A percentile compares a stretch with the other conserved stretches of the same genome.
These are phyloP conservation scores for Debaryomyces maramus DNA, from an alignment of 805 yeast species.

Conservation along the genomic window DNA sequence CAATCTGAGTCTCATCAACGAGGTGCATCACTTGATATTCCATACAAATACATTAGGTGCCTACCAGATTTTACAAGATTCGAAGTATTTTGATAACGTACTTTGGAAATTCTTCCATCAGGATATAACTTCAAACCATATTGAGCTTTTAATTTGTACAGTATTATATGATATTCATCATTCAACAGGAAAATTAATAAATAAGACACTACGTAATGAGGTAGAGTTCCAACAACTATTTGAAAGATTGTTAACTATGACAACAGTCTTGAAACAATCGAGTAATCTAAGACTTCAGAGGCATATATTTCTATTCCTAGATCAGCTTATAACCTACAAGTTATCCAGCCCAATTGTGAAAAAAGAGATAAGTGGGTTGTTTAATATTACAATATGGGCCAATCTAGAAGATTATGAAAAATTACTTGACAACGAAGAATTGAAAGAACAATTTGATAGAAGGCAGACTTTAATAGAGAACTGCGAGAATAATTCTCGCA, in stretches of 20 bases:
- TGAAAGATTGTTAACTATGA: conserved; percentile 25
- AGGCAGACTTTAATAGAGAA: neutral
- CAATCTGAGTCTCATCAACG: conserved; percentile 13
- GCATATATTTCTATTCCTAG: conserved; percentile 14
- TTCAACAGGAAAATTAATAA: conserved; percentile 9
- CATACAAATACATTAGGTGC: conserved; percentile 2
- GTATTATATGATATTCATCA: conserved; percentile 13
- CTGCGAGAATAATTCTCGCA: neutral
- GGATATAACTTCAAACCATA: conserved; percentile 41
- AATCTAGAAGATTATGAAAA: conserved; percentile 11
- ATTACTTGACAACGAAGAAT: neutral
- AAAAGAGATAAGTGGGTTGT: conserved; percentile 23
- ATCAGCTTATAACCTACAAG: conserved; percentile 10
- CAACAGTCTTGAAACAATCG: conserved; percentile 13
- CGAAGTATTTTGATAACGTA: conserved; percentile 26
- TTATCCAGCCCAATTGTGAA: conserved; percentile 1
- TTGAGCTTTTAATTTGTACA: conserved; percentile 29
- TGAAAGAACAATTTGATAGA: neutral
- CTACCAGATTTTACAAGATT: conserved; percentile 11
- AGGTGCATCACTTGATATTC: conserved; percentile 14
- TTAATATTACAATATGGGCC: conserved; percentile 35
- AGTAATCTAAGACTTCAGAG: conserved; percentile 17
- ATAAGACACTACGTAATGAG: conserved; percentile 15
- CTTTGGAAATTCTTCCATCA: conserved; percentile 44
- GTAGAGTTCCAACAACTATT: conserved; percentile 26